Percentiles rank a stretch among this genome's conserved stretches.
Evolutionary conservation across 2,329 filamentous ascomycete genomes (phyloP).

Genomic region (Endocalyx cinctus): DNA sequence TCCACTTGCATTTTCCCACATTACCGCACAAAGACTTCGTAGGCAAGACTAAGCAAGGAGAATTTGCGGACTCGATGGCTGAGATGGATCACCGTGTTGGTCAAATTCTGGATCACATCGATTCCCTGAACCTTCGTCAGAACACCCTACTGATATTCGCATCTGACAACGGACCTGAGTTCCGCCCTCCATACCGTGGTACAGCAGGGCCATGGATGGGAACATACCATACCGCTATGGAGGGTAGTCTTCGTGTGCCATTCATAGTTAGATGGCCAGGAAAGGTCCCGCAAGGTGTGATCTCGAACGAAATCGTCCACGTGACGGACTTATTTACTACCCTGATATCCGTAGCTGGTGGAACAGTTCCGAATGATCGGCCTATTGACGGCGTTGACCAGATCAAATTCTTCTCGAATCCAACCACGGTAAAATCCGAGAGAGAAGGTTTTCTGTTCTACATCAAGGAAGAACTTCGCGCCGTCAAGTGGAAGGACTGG

Average conservation of each 20-base stretch:
- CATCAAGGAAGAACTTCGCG: constrained; percentile 30
- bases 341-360: constrained; percentile 20
- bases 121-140: constrained; percentile 20
- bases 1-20: too few species aligned
- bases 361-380: constrained; percentile 17
- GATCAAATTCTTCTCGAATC: constrained; percentile 20
- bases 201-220: constrained; percentile 31
- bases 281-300: constrained; percentile 18
- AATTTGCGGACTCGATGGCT: too few species aligned
- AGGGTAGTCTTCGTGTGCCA: constrained; percentile 29
- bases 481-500: constrained; percentile 32
- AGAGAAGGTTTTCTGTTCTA: constrained; percentile 28
- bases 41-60: too few species aligned
- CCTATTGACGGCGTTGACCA: constrained; percentile 29
- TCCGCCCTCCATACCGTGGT: constrained; percentile 25
- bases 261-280: constrained; percentile 32
- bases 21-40: too few species aligned
- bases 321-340: constrained; percentile 30
- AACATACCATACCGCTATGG: constrained; percentile 33
- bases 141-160: constrained; percentile 32
- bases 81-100: too few species aligned
- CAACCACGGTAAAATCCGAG: constrained; percentile 9
- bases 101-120: constrained; percentile 27
- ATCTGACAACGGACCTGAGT: constrained; percentile 32
- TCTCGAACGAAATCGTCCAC: constrained; percentile 28